Conservation (phyloP, 225 moss, liverwort and hornwort species). For the Antitrichia curtipendula region DNA sequence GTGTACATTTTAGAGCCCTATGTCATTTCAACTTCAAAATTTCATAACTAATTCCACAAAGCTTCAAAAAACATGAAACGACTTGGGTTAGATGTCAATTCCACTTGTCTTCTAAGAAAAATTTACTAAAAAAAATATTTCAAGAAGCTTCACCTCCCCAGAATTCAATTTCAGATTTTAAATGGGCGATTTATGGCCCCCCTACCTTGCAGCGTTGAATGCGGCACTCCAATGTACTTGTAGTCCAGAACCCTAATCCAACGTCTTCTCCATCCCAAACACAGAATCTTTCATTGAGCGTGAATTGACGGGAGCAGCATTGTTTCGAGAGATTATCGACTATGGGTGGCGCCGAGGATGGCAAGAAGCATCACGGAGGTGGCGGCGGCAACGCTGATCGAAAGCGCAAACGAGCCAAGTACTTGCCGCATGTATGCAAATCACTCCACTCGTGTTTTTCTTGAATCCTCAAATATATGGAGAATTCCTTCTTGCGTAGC, state of each 20-base stretch:
- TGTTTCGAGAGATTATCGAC: not conserved
- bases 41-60: no score
- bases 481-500: not conserved
- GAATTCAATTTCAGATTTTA: no score
- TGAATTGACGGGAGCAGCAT: not conserved
- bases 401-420: constrained; percentile 55
- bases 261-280: not conserved
- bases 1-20: no score
- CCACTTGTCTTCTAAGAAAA: no score
- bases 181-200: no score
- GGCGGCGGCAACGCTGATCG: constrained; percentile 24
- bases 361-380: not conserved
- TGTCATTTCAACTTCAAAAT: no score
- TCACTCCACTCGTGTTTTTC: not conserved
- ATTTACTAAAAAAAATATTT: no score
- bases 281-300: not conserved
- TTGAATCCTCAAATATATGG: no score
- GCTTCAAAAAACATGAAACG: no score
- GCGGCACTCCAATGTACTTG: not conserved
- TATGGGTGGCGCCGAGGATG: constrained; percentile 20
- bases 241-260: not conserved
- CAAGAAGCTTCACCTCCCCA: no score
- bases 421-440: constrained; percentile 36
- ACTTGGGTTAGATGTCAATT: no score
- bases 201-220: no score